Conservation (phyloP, 805 yeast species). For the Tetrapisispora arboricola region DNA sequence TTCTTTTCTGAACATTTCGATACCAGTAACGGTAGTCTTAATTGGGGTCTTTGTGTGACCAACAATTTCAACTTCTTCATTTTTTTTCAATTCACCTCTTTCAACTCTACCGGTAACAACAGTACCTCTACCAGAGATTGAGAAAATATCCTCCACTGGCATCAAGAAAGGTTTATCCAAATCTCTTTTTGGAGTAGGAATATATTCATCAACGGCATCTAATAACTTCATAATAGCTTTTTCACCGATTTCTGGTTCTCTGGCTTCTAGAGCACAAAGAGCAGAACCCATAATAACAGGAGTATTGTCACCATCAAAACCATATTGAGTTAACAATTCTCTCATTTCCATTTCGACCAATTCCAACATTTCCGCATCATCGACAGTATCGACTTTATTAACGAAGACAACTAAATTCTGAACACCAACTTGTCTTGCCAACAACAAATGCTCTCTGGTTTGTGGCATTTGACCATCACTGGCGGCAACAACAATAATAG, state of each 20-base stretch:
- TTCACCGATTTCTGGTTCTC: slow-evolving; percentile 83
- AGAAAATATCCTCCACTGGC: slow-evolving; percentile 96
- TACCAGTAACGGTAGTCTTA: slow-evolving; percentile 94
- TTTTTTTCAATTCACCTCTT: slow-evolving; percentile 95
- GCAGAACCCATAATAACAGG: slow-evolving; percentile 99
- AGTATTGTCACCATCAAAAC: slow-evolving; percentile 96
- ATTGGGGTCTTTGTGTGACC: slow-evolving; percentile 80
- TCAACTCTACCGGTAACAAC: slow-evolving; percentile 98
- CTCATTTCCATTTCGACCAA: slow-evolving; percentile 99
- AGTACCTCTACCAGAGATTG: slow-evolving; percentile 99
- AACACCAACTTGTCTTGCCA: slow-evolving; percentile 99
- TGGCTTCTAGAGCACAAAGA: slow-evolving; percentile 85
- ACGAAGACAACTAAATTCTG: slow-evolving; percentile 95
- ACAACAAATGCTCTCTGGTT: slow-evolving; percentile 95
- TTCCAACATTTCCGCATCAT: slow-evolving; percentile 98
- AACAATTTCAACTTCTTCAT: slow-evolving; percentile 96
- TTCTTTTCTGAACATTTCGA: slow-evolving; percentile 99
- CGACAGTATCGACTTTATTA: slow-evolving; percentile 95
- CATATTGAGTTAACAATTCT: slow-evolving; percentile 81
- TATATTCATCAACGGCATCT: slow-evolving; percentile 85
- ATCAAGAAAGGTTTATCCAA: slow-evolving; percentile 91
- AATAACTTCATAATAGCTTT: slow-evolving; percentile 74
- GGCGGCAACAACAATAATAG: slow-evolving; percentile 98
- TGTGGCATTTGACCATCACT: slow-evolving; percentile 99
- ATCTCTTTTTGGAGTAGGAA: slow-evolving; percentile 95